A percentile compares a stretch with the other conserved stretches of the same genome.
These are phyloP conservation scores for Ananas comosus DNA, from an alignment of 176 grass and related monocot species.

Conservation along the genomic window DNA sequence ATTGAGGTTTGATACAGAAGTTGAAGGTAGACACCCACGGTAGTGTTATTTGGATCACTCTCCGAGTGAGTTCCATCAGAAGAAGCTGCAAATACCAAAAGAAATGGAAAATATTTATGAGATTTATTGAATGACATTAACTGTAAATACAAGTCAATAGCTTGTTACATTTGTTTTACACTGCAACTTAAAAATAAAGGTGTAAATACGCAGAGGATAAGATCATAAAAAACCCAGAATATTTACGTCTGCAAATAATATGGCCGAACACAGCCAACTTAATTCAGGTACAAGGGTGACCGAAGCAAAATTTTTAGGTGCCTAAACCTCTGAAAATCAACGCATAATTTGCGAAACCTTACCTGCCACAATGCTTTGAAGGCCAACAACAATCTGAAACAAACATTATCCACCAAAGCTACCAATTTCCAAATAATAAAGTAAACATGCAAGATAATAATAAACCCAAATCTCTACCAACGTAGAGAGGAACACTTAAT, in stretches of 20 bases:
- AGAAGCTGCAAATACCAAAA: conserved; percentile 68
- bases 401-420: background rate
- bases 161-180: background rate
- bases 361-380: background rate
- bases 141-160: background rate
- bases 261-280: too few relatives aligned
- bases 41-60: conserved; percentile 98
- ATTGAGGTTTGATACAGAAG: conserved; percentile 16
- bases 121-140: background rate
- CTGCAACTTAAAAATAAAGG: too few relatives aligned
- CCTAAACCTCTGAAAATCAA: too few relatives aligned
- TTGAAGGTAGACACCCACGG: conserved; percentile 66
- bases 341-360: background rate
- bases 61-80: conserved; percentile 77
- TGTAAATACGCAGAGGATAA: too few relatives aligned
- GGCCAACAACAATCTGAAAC: background rate
- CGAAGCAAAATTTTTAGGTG: too few relatives aligned
- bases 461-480: background rate
- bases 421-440: background rate
- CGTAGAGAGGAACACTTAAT: background rate
- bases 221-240: too few relatives aligned
- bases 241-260: too few relatives aligned
- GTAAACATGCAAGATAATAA: background rate
- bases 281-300: too few relatives aligned
- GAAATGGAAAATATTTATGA: conserved; percentile 23